Evolutionary conservation across 2,329 filamentous ascomycete genomes (phyloP), one percentile per base, ranked within the genome.

Genomic region (Stemphylium vesicarium): DNA sequence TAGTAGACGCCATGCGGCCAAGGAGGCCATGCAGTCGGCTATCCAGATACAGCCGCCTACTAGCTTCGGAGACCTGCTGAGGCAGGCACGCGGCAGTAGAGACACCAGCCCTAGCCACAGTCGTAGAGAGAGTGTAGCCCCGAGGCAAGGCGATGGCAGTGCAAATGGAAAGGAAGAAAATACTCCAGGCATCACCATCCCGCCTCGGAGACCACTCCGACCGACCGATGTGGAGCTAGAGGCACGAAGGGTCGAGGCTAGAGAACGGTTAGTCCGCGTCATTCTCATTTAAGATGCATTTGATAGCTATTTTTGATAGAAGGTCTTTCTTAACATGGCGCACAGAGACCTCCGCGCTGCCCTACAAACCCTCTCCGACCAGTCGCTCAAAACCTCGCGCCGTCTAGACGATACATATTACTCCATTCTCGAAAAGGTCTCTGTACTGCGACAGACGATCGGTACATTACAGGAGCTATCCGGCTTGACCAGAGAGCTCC

Each of bases 351-450:
- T 81, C 8, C 72, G 74, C 6, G 53, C 64, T 16, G 74, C 76
- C 18, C 66, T 82, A 9, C 74, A 77, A 46, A 63, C 60, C 43
- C 79, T 92, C 10, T 82, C 82, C 63, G 77, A 81, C 29, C 82
- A 87, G 70, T 88, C 88, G 18, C 81, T 85, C 50, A 76, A 80
- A 18, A 85, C 87, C 20, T 90, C 87, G 13, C 81, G 83, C 56
- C 83, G 83, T 31, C 83, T 94, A 37, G 89, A 93, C 71, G 85
- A 89, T 54, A 88, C 88, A 3, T 93, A 92, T 76, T 89, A 90
- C 60, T 84, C 85, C 0, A 83, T 92, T 9, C 79, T 92, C 26
- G 87, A 91, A 69, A 90, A 88, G 68, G 81, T 89, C 43, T 82
- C 82, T 44, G 74, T 81, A 1, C 78, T 93, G 33, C 87, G 88